Evolutionary conservation across 108 stramenopile genomes (phyloP).

Genomic region (Craspedostauros australis): DNA sequence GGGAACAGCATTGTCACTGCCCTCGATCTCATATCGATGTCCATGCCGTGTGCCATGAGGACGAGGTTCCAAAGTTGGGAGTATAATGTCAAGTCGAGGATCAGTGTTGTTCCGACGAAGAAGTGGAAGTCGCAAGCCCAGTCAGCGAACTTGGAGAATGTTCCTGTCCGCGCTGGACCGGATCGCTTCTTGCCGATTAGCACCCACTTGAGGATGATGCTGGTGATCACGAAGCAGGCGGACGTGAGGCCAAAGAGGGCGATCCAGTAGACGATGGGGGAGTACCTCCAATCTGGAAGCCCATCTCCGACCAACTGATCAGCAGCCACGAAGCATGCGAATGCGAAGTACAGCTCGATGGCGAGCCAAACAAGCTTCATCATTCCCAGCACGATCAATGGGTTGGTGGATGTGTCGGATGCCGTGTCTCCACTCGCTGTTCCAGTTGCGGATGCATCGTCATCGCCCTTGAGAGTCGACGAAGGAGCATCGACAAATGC

Average conservation of each 20-base stretch:
- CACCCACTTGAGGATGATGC: conserved; percentile 5
- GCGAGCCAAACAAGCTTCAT: conserved; percentile 1
- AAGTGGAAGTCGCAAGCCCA: conserved; percentile 5
- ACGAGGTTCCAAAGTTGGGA: conserved; percentile 2
- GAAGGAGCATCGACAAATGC: no score
- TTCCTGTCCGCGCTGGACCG: no score
- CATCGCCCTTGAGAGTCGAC: no score
- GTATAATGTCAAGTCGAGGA: neutral
- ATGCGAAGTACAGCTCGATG: conserved; percentile 3
- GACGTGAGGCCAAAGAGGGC: neutral
- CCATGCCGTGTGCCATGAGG: conserved; percentile 1
- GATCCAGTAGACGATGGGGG: neutral
- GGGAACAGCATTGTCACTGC: neutral
- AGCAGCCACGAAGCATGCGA: neutral
- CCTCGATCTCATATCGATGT: neutral
- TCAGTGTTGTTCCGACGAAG: neutral
- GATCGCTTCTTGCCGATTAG: conserved; percentile 1
- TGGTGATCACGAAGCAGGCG: neutral
- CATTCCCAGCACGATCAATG: neutral
- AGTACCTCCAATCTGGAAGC: conserved; percentile 7
- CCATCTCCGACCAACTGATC: neutral
- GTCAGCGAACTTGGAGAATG: no score
- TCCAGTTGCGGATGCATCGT: neutral
- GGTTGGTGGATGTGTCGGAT: neutral
- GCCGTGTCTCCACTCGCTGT: neutral